These are phyloP conservation scores for Zygotorulaspora sp. DNA, from an alignment of 805 yeast genomes.

Conservation along the genomic window DNA sequence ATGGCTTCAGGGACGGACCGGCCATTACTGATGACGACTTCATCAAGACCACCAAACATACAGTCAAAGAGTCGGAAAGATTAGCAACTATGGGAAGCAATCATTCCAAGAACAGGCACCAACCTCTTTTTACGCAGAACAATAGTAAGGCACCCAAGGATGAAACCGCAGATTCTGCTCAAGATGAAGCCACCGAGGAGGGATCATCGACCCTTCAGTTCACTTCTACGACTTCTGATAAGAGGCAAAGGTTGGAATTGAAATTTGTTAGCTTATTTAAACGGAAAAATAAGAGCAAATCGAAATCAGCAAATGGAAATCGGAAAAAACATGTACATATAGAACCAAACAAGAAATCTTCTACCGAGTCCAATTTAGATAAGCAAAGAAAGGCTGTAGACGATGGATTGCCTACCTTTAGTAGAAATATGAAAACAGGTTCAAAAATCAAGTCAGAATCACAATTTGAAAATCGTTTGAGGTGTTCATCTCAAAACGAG, in stretches of 20 bases:
- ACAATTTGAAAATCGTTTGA: slow-evolving; percentile 10
- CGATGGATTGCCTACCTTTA: slow-evolving; percentile 13
- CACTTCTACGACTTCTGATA: slow-evolving; percentile 3
- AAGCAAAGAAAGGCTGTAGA: not conserved
- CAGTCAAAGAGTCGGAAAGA: slow-evolving; percentile 9
- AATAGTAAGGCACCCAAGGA: slow-evolving; percentile 3
- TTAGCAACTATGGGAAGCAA: slow-evolving; percentile 21
- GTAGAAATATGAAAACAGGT: slow-evolving; percentile 10
- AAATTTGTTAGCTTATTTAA: slow-evolving; percentile 25
- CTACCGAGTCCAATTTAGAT: not conserved
- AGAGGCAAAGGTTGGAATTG: slow-evolving; percentile 21
- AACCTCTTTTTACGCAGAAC: slow-evolving; percentile 18
- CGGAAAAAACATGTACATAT: slow-evolving; percentile 2
- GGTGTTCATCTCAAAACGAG: not conserved
- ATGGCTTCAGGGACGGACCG: not conserved
- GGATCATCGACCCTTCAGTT: slow-evolving; percentile 1
- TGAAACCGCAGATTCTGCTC: not conserved
- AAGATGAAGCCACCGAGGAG: not conserved
- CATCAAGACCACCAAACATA: slow-evolving; percentile 9
- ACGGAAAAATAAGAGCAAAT: slow-evolving; percentile 12
- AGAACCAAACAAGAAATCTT: slow-evolving; percentile 11
- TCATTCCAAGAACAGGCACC: slow-evolving; percentile 38
- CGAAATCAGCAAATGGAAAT: slow-evolving; percentile 2
- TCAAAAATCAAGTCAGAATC: slow-evolving; percentile 7
- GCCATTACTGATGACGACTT: slow-evolving; percentile 8